These are phyloP conservation scores for Xylariaceae sp. DNA, from an alignment of 2,329 filamentous ascomycete genomes.

Conservation along the genomic window DNA sequence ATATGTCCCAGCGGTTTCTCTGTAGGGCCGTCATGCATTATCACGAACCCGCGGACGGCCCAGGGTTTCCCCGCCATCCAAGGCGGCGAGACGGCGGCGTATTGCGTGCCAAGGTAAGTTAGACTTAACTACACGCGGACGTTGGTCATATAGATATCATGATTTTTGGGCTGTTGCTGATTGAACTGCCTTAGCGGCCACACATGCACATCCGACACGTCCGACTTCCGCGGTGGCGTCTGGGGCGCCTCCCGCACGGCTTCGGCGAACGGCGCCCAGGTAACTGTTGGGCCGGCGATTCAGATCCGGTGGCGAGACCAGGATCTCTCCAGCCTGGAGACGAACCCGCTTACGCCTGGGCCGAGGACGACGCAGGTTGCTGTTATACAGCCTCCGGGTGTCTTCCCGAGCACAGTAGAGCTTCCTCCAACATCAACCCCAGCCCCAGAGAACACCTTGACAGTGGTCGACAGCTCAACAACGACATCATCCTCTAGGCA, in stretches of 20 bases:
- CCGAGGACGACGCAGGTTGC: slow-evolving; percentile 12
- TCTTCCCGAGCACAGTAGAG: neutral
- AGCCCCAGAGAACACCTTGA: too few species aligned
- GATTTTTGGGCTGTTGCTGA: slow-evolving; percentile 13
- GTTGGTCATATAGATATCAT: neutral
- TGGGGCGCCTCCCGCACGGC: slow-evolving; percentile 37
- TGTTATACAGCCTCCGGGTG: neutral
- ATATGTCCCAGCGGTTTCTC: slow-evolving; percentile 35
- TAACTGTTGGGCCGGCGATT: slow-evolving; percentile 34
- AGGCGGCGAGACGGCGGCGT: slow-evolving; percentile 35
- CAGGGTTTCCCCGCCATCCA: slow-evolving; percentile 35
- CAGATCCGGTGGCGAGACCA: slow-evolving; percentile 37
- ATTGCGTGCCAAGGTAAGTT: slow-evolving; percentile 40
- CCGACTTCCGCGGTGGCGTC: slow-evolving; percentile 29
- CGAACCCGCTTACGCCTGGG: slow-evolving; percentile 35
- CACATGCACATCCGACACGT: slow-evolving; percentile 49
- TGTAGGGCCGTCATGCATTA: slow-evolving; percentile 32
- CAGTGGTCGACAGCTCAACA: too few species aligned
- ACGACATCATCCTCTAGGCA: neutral
- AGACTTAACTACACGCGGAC: neutral
- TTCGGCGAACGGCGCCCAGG: slow-evolving; percentile 18
- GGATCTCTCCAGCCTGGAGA: slow-evolving; percentile 35
- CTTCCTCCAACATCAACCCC: neutral
- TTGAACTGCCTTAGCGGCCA: slow-evolving; percentile 39
- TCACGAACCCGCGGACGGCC: slow-evolving; percentile 38